These are phyloP conservation scores for Pyricularia grisea DNA, from an alignment of 2,329 filamentous ascomycete species.

Conservation along the genomic window DNA sequence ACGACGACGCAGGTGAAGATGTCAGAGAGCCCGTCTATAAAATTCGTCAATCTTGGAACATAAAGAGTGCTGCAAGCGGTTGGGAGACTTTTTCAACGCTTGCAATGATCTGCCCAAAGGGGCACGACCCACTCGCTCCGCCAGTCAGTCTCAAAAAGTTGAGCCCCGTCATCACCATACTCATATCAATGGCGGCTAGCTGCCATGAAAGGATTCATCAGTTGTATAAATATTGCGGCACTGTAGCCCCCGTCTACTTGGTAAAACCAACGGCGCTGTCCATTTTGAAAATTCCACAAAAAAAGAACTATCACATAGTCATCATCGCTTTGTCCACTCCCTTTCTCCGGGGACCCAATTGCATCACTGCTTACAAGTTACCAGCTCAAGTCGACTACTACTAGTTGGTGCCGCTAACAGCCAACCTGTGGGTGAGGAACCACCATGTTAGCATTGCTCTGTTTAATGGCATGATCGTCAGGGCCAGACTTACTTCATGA, in stretches of 20 bases:
- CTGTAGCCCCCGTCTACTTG: background rate
- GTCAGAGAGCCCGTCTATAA: background rate
- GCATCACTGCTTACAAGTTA: background rate
- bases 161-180: background rate
- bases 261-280: background rate
- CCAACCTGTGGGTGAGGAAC: conserved; percentile 30
- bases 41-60: background rate
- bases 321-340: background rate
- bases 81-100: background rate
- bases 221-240: background rate
- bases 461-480: background rate
- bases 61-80: background rate
- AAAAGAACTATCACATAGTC: background rate
- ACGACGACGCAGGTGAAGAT: background rate
- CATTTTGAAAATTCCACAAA: background rate
- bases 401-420: conserved; percentile 53
- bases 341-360: background rate
- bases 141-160: background rate
- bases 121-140: background rate
- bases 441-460: conserved; percentile 9
- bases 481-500: conserved; percentile 76
- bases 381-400: background rate
- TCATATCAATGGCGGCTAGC: background rate
- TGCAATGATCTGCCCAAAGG: background rate
- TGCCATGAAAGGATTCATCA: background rate